These are phyloP conservation scores for Lasiodiplodia theobromae DNA, from an alignment of 2,329 filamentous ascomycete genomes.

Conservation along the genomic window DNA sequence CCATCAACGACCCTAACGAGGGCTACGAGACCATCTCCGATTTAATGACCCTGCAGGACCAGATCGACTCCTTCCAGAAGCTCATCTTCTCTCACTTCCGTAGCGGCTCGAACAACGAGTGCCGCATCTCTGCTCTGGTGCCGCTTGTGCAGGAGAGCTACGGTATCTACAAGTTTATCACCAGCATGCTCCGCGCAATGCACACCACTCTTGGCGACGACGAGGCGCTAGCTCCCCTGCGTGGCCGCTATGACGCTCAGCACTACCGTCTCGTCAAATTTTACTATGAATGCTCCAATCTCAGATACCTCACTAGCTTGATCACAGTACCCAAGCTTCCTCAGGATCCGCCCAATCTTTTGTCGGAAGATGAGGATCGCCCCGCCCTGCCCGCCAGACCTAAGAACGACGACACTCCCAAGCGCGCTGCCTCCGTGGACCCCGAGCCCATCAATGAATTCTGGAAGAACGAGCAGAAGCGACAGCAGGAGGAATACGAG, in stretches of 20 bases:
- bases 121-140: conserved; percentile 90
- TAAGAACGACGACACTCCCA: conserved; percentile 70
- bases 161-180: conserved; percentile 99
- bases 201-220: conserved; percentile 94
- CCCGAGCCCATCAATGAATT: conserved; percentile 97
- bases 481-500: conserved; percentile 93
- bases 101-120: conserved; percentile 91
- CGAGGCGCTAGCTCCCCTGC: conserved; percentile 86
- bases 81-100: conserved; percentile 97
- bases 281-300: conserved; percentile 98
- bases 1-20: conserved; percentile 98
- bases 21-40: conserved; percentile 96
- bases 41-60: conserved; percentile 94
- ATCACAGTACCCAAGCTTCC: conserved; percentile 97
- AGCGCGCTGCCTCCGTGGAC: conserved; percentile 64
- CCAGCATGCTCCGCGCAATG: conserved; percentile 98
- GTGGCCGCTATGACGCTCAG: conserved; percentile 89
- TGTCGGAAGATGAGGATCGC: conserved; percentile 78
- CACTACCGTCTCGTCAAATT: conserved; percentile 97
- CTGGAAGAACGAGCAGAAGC: conserved; percentile 91
- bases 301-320: conserved; percentile 93
- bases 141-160: conserved; percentile 97
- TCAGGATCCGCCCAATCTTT: conserved; percentile 88
- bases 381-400: conserved; percentile 84
- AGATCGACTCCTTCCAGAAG: conserved; percentile 98